Conservation (phyloP, 2,329 filamentous ascomycete genomes). For the Sclerotiophoma versabilis region DNA sequence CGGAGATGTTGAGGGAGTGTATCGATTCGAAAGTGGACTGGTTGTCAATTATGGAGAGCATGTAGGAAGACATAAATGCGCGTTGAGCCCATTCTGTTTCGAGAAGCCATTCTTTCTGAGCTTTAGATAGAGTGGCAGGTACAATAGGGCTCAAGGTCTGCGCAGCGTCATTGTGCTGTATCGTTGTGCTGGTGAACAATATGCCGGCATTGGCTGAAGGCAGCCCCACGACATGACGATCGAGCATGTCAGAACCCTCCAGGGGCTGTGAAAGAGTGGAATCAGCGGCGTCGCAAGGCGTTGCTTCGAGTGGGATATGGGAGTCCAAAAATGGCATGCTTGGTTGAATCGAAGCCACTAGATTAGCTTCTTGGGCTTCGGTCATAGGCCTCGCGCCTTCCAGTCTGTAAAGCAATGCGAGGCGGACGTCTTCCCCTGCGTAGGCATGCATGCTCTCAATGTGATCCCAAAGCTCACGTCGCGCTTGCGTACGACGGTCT, state of each 20-base stretch:
- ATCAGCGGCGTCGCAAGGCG: conserved; percentile 29
- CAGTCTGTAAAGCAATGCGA: conserved; percentile 40
- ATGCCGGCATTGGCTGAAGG: conserved; percentile 34
- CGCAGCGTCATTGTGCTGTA: conserved; percentile 30
- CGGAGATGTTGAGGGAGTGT: conserved; percentile 67
- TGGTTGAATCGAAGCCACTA: conserved; percentile 29
- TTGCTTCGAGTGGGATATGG: conserved; percentile 37
- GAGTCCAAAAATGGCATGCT: conserved; percentile 41
- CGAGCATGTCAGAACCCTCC: conserved; percentile 31
- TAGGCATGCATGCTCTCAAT: conserved; percentile 32
- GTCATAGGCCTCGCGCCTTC: conserved; percentile 26
- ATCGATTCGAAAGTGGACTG: conserved; percentile 61
- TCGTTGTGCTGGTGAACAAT: conserved; percentile 42
- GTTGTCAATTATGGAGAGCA: conserved; percentile 70
- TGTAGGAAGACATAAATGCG: conserved; percentile 72
- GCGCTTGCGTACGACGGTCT: conserved; percentile 48
- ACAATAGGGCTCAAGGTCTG: conserved; percentile 52
- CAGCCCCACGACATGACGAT: conserved; percentile 26
- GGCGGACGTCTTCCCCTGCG: conserved; percentile 32
- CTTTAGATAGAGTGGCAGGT: conserved; percentile 63
- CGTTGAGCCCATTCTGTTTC: conserved; percentile 74
- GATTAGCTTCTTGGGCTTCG: conserved; percentile 20
- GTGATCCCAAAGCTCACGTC: conserved; percentile 47
- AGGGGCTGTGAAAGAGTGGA: conserved; percentile 22
- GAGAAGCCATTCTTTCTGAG: conserved; percentile 73